These are phyloP conservation scores for Saccharomyces mikatae DNA, from an alignment of 805 yeast species.

Conservation along the genomic window DNA sequence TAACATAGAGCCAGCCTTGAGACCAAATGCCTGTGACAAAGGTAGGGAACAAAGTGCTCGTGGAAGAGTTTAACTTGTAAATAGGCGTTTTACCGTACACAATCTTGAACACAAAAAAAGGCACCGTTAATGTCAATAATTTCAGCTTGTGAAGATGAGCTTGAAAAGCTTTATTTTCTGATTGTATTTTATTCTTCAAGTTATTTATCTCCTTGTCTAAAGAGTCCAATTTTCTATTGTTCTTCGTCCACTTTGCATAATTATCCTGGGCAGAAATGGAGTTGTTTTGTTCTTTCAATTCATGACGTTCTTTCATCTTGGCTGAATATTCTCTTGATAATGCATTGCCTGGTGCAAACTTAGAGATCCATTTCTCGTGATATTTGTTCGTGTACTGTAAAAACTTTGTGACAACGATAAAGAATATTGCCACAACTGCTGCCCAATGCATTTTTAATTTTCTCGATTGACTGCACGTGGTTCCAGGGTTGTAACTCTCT, in stretches of 20 bases:
- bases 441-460: conserved; percentile 9
- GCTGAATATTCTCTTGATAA: conserved; percentile 25
- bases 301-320: conserved; percentile 38
- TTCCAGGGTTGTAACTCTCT: background rate
- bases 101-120: conserved; percentile 26
- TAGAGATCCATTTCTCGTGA: conserved; percentile 16
- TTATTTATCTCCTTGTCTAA: conserved; percentile 43
- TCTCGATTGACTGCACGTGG: background rate
- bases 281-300: conserved; percentile 45
- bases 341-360: conserved; percentile 17
- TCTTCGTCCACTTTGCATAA: conserved; percentile 92
- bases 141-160: conserved; percentile 13
- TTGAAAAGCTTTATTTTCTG: conserved; percentile 5
- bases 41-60: conserved; percentile 24
- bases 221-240: conserved; percentile 63
- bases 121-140: conserved; percentile 24
- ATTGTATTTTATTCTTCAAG: conserved; percentile 34
- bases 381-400: conserved; percentile 19
- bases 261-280: conserved; percentile 81
- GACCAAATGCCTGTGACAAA: conserved; percentile 25
- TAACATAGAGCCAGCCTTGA: conserved; percentile 27
- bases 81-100: conserved; percentile 29
- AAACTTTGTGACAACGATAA: conserved; percentile 15
- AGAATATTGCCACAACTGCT: conserved; percentile 12
- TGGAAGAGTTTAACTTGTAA: conserved; percentile 18